Percentiles rank a stretch among this genome's conserved stretches.
These are phyloP conservation scores for Entrophospora sp. DNA, from an alignment of 192 early-diverging fungal species.

Conservation along the genomic window DNA sequence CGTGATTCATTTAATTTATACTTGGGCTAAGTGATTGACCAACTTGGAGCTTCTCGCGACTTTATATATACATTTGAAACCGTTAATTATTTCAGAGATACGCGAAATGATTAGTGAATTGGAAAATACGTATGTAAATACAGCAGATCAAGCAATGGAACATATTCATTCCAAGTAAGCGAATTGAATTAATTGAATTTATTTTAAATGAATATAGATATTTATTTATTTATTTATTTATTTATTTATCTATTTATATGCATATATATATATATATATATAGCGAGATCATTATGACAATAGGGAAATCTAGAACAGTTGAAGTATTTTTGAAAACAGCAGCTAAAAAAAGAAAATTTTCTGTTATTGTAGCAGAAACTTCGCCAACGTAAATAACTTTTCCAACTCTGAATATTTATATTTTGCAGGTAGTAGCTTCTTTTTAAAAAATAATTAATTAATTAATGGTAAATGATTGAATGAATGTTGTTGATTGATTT, in stretches of 20 bases:
- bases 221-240: neutral
- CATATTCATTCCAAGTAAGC: constrained; percentile 90
- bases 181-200: constrained; percentile 13
- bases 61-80: constrained; percentile 48
- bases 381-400: constrained; percentile 62
- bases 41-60: too few species aligned
- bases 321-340: constrained; percentile 78
- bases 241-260: neutral
- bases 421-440: neutral
- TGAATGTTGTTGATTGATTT: neutral
- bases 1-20: too few species aligned
- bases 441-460: too few species aligned
- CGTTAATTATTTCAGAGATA: constrained; percentile 70
- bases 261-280: neutral
- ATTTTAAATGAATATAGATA: neutral
- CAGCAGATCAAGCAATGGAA: constrained; percentile 77
- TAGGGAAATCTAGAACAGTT: constrained; percentile 81
- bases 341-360: constrained; percentile 77
- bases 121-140: constrained; percentile 65
- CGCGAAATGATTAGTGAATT: constrained; percentile 85
- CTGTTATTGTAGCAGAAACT: constrained; percentile 91
- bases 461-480: too few species aligned
- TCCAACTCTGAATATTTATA: too few species aligned
- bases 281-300: constrained; percentile 93
- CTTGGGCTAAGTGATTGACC: too few species aligned